Evolutionary conservation across 1,139 yeast species (phyloP).

Genomic region (Pichia norvegensis): DNA sequence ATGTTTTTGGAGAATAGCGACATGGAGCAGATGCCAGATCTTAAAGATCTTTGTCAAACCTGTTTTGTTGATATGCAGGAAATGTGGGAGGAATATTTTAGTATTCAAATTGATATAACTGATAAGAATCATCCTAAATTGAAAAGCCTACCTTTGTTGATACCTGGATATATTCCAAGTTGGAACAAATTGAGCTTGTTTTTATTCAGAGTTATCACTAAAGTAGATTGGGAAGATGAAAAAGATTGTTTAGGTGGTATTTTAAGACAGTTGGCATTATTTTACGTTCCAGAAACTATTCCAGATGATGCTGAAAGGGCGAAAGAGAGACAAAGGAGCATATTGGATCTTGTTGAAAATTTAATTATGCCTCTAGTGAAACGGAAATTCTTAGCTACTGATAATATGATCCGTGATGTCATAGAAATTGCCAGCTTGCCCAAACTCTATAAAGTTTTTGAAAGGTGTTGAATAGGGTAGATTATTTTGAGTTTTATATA

Average conservation of each 20-base stretch:
- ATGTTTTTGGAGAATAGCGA: constrained; percentile 3
- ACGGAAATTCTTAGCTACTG: constrained; percentile 59
- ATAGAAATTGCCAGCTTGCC: constrained; percentile 89
- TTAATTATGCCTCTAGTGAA: constrained; percentile 61
- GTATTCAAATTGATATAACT: constrained; percentile 34
- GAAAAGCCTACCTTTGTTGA: constrained; percentile 55
- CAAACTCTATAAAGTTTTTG: constrained; percentile 85
- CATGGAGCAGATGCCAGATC: constrained; percentile 10
- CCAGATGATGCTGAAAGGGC: constrained; percentile 27
- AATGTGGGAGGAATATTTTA: constrained; percentile 79
- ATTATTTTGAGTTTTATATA: no score
- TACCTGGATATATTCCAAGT: constrained; percentile 57
- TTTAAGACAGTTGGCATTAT: constrained; percentile 57
- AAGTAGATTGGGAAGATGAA: constrained; percentile 61
- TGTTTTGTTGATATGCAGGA: constrained; percentile 46
- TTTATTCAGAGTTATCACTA: constrained; percentile 50
- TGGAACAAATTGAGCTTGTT: constrained; percentile 60
- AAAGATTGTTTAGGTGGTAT: constrained; percentile 58
- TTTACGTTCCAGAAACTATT: constrained; percentile 63
- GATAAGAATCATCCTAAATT: constrained; percentile 32
- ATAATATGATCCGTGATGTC: constrained; percentile 42
- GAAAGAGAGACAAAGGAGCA: constrained; percentile 16
- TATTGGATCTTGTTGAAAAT: constrained; percentile 42
- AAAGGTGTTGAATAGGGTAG: constrained; percentile 86
- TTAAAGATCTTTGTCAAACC: constrained; percentile 21